Conservation (phyloP, 2,329 filamentous ascomycete genomes). For the Albifimbria verrucaria region DNA sequence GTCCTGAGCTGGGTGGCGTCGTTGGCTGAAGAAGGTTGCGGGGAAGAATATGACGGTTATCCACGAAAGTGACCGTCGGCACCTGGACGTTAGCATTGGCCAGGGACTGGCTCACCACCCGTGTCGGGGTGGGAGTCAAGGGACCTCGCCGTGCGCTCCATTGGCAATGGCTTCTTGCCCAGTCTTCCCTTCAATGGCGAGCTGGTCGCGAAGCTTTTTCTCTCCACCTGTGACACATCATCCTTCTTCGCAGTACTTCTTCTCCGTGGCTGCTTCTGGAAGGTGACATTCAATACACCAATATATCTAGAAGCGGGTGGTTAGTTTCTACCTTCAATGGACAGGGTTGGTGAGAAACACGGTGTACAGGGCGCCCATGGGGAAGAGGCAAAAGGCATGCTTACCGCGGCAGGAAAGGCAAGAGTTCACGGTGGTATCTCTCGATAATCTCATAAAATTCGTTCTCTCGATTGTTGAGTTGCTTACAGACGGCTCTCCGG, state of each 20-base stretch:
- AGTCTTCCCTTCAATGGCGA: conserved; percentile 5
- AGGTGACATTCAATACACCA: conserved; percentile 93
- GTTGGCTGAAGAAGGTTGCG: conserved; percentile 72
- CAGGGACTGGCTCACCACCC: conserved; percentile 72
- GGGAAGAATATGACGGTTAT: conserved; percentile 91
- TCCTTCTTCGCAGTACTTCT: conserved; percentile 54
- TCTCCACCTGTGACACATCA: conserved; percentile 33
- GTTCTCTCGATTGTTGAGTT: conserved; percentile 96
- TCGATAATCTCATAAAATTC: conserved; percentile 98
- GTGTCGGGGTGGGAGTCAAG: conserved; percentile 5
- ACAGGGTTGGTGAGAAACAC: too few relatives aligned
- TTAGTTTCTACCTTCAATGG: too few relatives aligned
- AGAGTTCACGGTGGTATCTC: conserved; percentile 80
- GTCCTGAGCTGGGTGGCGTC: conserved; percentile 26
- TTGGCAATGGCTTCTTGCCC: neutral
- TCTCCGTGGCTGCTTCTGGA: conserved; percentile 75
- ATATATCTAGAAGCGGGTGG: conserved; percentile 71
- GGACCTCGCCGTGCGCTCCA: conserved; percentile 9
- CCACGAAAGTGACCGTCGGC: conserved; percentile 88
- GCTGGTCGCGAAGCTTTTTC: conserved; percentile 30
- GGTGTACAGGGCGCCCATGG: too few relatives aligned
- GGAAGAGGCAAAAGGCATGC: conserved; percentile 15
- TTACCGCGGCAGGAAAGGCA: conserved; percentile 86
- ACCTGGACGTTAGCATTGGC: conserved; percentile 62
- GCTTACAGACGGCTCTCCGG: conserved; percentile 91